These are phyloP conservation scores for Cutaneotrichosporon sp. DNA, from an alignment of 1,284 basidiomycete species.

Conservation along the genomic window DNA sequence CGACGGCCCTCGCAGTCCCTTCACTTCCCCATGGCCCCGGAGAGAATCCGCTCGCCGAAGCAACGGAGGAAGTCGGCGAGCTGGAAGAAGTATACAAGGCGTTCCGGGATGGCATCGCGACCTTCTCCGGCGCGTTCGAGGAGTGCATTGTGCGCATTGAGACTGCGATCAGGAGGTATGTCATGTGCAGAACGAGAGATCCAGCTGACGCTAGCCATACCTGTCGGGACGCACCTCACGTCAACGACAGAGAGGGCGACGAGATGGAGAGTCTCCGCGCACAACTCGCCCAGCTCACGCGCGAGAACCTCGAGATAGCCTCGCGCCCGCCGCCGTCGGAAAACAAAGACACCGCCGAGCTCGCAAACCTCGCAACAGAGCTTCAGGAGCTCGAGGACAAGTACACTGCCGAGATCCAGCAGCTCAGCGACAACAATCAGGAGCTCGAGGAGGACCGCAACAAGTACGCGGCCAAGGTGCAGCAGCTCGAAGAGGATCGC, in stretches of 20 bases:
- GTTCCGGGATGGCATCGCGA: neutral
- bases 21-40: too few relatives aligned
- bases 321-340: too few relatives aligned
- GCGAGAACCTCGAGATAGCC: neutral
- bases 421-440: too few relatives aligned
- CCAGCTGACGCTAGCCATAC: conserved; percentile 5
- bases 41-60: neutral
- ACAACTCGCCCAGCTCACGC: conserved; percentile 1
- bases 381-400: too few relatives aligned
- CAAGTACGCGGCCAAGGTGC: too few relatives aligned
- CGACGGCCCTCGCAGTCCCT: too few relatives aligned
- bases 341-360: too few relatives aligned
- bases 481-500: neutral
- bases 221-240: neutral
- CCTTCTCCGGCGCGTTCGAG: neutral
- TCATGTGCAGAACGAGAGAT: neutral
- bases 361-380: too few relatives aligned
- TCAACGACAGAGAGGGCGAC: neutral
- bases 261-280: neutral
- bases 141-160: conserved; percentile 1
- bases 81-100: neutral
- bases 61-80: neutral
- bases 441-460: too few relatives aligned
- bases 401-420: too few relatives aligned
- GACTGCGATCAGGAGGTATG: neutral